These are phyloP conservation scores for Eleusine indica DNA, from an alignment of 176 grass and related monocot genomes.

Conservation along the genomic window DNA sequence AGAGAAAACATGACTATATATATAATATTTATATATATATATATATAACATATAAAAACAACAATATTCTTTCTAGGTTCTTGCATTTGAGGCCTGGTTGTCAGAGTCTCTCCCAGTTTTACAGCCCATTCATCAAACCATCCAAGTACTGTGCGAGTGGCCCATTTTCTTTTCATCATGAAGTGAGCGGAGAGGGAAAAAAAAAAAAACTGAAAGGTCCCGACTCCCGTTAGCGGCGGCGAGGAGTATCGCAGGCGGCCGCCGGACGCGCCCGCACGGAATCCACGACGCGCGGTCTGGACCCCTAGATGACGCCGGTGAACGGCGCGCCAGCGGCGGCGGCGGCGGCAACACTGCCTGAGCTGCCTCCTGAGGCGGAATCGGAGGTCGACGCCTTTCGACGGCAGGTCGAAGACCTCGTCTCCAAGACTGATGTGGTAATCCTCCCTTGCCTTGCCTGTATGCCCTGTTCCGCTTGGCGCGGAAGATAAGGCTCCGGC, in stretches of 20 bases:
- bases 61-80: too few species aligned
- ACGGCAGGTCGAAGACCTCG: constrained; percentile 48
- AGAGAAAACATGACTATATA: too few species aligned
- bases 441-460: neutral
- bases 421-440: constrained; percentile 60
- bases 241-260: constrained; percentile 13
- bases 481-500: neutral
- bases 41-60: too few species aligned
- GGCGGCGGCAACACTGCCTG: neutral
- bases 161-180: neutral
- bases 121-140: neutral
- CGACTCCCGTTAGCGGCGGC: neutral
- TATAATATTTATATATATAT: too few species aligned
- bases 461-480: neutral
- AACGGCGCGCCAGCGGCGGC: constrained; percentile 2
- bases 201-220: too few species aligned
- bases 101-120: neutral
- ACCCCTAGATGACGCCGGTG: constrained; percentile 50
- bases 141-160: too few species aligned
- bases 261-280: neutral
- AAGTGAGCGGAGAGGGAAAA: too few species aligned
- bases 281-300: neutral
- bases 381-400: constrained; percentile 43
- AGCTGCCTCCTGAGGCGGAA: neutral
- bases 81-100: too few species aligned